These are phyloP conservation scores for Diplocarpon rosae DNA, from an alignment of 2,329 filamentous ascomycete species.

Conservation along the genomic window DNA sequence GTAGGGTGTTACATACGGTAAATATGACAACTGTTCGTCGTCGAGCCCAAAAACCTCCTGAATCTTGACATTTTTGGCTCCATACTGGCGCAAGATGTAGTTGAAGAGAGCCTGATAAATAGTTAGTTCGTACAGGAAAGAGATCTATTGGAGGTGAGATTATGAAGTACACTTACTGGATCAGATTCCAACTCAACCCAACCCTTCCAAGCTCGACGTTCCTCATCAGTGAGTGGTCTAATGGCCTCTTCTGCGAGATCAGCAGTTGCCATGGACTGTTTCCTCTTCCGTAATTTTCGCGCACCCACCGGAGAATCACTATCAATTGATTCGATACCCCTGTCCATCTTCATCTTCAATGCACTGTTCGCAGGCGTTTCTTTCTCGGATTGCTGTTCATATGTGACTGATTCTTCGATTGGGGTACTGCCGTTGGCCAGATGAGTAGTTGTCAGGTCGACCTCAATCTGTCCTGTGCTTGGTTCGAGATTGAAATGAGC, in stretches of 20 bases:
- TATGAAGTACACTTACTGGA: slow-evolving; percentile 44
- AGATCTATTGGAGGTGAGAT: not conserved
- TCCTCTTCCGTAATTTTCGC: slow-evolving; percentile 5
- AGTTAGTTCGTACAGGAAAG: not conserved
- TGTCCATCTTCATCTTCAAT: not conserved
- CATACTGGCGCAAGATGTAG: slow-evolving; percentile 68
- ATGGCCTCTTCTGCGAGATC: slow-evolving; percentile 25
- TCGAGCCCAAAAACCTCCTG: slow-evolving; percentile 70
- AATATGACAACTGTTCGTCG: slow-evolving; percentile 45
- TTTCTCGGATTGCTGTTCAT: too few species aligned
- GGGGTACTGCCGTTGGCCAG: not conserved
- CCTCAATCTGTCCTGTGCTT: too few species aligned
- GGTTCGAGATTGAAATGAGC: too few species aligned
- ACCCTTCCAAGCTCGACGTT: slow-evolving; percentile 53
- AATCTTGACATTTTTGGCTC: slow-evolving; percentile 61
- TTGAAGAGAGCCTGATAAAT: slow-evolving; percentile 65
- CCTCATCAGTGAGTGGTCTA: slow-evolving; percentile 37
- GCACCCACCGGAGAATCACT: not conserved
- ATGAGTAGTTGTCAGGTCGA: not conserved
- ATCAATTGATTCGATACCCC: not conserved
- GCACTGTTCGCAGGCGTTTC: not conserved
- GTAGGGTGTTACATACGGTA: slow-evolving; percentile 42
- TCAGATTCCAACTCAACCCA: slow-evolving; percentile 87
- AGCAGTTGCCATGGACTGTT: not conserved
- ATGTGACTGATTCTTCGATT: not conserved